A percentile compares a stretch with the other conserved stretches of the same genome.
Conservation (phyloP, 768 basidiomycete genomes). For the Panus rudis region DNA sequence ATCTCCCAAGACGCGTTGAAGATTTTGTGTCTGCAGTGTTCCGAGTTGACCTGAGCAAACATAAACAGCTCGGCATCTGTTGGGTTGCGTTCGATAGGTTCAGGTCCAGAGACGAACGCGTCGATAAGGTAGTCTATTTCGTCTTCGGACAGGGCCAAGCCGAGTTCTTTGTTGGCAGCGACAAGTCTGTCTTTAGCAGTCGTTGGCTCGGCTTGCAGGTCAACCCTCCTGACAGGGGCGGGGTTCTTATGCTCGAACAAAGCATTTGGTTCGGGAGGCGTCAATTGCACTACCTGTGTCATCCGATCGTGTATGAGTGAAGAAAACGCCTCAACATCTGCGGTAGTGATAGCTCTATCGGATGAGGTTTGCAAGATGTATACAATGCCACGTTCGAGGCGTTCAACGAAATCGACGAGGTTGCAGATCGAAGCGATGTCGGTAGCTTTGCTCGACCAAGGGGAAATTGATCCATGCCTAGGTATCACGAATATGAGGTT, state of each 20-base stretch:
- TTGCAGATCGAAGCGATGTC: constrained; percentile 89
- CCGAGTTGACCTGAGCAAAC: constrained; percentile 99
- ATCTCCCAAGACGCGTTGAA: constrained; percentile 98
- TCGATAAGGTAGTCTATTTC: constrained; percentile 91
- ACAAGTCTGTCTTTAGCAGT: constrained; percentile 59
- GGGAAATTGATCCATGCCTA: constrained; percentile 86
- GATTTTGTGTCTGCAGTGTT: constrained; percentile 98
- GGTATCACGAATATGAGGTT: constrained; percentile 72
- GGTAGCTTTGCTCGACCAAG: constrained; percentile 99
- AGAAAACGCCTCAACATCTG: constrained; percentile 48
- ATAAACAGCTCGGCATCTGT: constrained; percentile 99
- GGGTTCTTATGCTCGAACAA: constrained; percentile 60
- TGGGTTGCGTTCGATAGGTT: constrained; percentile 72
- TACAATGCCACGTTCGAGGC: constrained; percentile 80
- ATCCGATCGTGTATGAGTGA: constrained; percentile 90
- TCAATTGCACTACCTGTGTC: constrained; percentile 74
- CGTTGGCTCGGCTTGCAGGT: constrained; percentile 35
- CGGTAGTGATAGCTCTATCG: constrained; percentile 32
- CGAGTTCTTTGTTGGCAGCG: constrained; percentile 74
- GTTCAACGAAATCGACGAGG: constrained; percentile 60
- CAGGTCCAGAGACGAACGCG: constrained; percentile 70
- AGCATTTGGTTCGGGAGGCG: constrained; percentile 47
- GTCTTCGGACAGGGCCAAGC: constrained; percentile 82
- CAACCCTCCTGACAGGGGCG: constrained; percentile 63
- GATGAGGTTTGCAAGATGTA: constrained; percentile 52